phyloP scores from a whole-genome alignment of 345 rosid species.

The Atalantia buxifolia region DNA sequence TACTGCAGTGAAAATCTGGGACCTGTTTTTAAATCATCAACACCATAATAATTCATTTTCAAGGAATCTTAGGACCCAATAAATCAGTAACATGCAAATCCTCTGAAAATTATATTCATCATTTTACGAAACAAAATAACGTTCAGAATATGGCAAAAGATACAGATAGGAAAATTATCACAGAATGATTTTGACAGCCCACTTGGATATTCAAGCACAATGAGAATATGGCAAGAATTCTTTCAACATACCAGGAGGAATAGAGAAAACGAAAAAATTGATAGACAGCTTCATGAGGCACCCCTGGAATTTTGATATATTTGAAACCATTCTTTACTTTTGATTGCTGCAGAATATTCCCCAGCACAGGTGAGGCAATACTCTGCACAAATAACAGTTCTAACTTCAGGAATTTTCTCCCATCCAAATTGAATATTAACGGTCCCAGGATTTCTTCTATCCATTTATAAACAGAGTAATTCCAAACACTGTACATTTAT shows the following conservation, averaged over 20 bases:
- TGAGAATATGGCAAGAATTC: background rate
- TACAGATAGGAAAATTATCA: no score
- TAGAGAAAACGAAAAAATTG: slow-evolving; percentile 70
- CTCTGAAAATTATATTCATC: background rate
- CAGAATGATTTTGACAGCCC: no score
- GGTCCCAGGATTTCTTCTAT: background rate
- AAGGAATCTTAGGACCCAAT: background rate
- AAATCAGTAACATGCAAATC: background rate
- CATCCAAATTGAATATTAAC: background rate
- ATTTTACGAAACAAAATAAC: background rate
- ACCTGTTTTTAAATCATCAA: background rate
- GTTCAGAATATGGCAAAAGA: no score
- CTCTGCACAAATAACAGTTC: slow-evolving; percentile 39
- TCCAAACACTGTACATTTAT: background rate
- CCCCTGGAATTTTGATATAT: slow-evolving; percentile 60
- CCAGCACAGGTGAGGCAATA: slow-evolving; percentile 57
- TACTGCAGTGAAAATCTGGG: background rate
- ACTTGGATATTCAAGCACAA: no score
- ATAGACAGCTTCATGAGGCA: slow-evolving; percentile 59
- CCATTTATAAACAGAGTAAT: background rate
- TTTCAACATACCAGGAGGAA: slow-evolving; percentile 63
- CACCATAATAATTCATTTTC: background rate
- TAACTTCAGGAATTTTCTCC: background rate
- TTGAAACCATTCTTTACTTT: slow-evolving; percentile 40
- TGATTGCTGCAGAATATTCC: slow-evolving; percentile 37